These are phyloP conservation scores for Exophiala bonariae DNA, from an alignment of 2,329 filamentous ascomycete species.

Conservation along the genomic window DNA sequence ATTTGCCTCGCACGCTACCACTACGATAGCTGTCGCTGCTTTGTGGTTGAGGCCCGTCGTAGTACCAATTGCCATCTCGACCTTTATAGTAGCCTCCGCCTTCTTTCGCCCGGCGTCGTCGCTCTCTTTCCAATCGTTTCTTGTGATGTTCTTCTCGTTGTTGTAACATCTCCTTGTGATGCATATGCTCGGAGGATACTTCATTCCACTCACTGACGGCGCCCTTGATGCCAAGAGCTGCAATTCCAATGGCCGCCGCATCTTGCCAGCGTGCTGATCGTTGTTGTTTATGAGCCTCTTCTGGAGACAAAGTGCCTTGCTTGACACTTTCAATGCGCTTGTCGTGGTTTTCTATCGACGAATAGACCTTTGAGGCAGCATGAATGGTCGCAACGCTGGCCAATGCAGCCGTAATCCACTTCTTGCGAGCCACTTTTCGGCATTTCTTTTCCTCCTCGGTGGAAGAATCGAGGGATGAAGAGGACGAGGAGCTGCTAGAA, in stretches of 20 bases:
- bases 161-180: constrained; percentile 55
- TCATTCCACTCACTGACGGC: constrained; percentile 68
- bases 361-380: constrained; percentile 65
- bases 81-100: constrained; percentile 28
- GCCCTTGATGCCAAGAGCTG: constrained; percentile 68
- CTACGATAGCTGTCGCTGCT: constrained; percentile 19
- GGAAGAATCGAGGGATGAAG: constrained; percentile 55
- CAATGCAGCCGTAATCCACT: constrained; percentile 65
- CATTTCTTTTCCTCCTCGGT: constrained; percentile 62
- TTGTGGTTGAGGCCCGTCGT: constrained; percentile 23
- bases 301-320: constrained; percentile 62
- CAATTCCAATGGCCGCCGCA: constrained; percentile 64
- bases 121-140: constrained; percentile 24
- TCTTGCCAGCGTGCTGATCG: constrained; percentile 65
- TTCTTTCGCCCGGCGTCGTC: constrained; percentile 21
- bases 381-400: constrained; percentile 70
- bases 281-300: constrained; percentile 64
- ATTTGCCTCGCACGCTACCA: constrained; percentile 9
- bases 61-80: constrained; percentile 28
- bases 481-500: constrained; percentile 41
- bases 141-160: constrained; percentile 41
- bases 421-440: constrained; percentile 67
- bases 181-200: constrained; percentile 62
- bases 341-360: constrained; percentile 63
- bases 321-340: constrained; percentile 59